Evolutionary conservation across 2,329 filamentous ascomycete species (phyloP).

Genomic region (Mycosphaerella sp.): DNA sequence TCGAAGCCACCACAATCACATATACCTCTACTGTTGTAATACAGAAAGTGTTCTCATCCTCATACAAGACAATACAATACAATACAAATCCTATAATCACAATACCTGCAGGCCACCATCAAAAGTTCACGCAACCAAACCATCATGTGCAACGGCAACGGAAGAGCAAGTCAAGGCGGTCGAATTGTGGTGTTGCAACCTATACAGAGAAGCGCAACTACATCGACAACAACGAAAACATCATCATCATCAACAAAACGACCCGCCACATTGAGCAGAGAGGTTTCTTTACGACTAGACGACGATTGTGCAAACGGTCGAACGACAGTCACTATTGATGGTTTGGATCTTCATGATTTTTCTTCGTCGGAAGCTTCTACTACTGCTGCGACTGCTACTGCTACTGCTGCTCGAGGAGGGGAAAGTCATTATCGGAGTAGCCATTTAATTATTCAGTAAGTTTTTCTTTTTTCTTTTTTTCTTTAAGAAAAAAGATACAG

Average conservation of each 20-base stretch:
- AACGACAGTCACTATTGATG: constrained; percentile 23
- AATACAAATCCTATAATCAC: no score
- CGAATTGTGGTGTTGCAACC: constrained; percentile 26
- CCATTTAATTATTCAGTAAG: constrained; percentile 24
- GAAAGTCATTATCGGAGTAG: not conserved
- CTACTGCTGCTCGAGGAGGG: no score
- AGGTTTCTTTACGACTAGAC: constrained; percentile 22
- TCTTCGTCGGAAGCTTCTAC: no score
- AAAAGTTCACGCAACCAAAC: no score
- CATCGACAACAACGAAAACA: no score
- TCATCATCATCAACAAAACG: not conserved
- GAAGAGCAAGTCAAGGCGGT: constrained; percentile 22
- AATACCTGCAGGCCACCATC: no score
- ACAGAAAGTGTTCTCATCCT: no score
- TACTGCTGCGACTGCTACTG: not conserved
- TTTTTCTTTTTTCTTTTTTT: not conserved
- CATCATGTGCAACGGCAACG: constrained; percentile 24
- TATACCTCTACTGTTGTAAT: no score
- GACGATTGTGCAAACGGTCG: constrained; percentile 2
- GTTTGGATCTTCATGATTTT: constrained; percentile 3
- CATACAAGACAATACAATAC: no score
- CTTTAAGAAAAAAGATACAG: not conserved
- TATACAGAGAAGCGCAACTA: not conserved
- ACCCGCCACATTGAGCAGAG: constrained; percentile 10
- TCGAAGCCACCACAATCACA: no score